Base-by-base conservation (phyloP, 345 rosid genomes). In the Aquilaria sinensis region DNA sequence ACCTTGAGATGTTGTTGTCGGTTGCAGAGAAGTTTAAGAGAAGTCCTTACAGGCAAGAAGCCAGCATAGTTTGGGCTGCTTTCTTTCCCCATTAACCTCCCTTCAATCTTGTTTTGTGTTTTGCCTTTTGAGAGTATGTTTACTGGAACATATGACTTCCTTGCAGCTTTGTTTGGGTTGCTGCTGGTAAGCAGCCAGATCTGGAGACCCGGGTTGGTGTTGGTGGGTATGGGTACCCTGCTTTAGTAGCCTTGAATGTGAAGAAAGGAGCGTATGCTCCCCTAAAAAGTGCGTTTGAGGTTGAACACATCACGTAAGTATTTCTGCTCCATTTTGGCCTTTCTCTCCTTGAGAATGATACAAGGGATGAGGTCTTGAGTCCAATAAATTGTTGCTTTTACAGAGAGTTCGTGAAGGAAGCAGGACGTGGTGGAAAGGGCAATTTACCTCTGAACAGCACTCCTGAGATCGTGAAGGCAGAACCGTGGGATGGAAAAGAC, bases 211-310 rank as follows among this genome's bases (percentile, higher is more conserved):
- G 48, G 14, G 94, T 95, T 8, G 86, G 85, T 10, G 96, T 95
- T 32, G 99, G 99, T 52, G 99, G 97, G 62, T 95, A 95, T 12
- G 99, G 99, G 9, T 95, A 91, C 60, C 97, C 99, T 5, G 99
- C 99, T 49, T 75, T 95, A 71, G 96, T 95, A 47, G 99, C 97
- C 41, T 71, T 95, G 85, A 95, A 95, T 66, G 74, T 80, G 58
- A 95, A 95, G 88, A 91, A 91, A 79, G 97, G 84, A 70, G 97
- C 85, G 16, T 91, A 87, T 72, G 88, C 99, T 63, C 97, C 99
- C 30, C 92, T 95, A 33, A 89, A 82, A 79, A 91, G 99, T 56
- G 99, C 99, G 56, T 95, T 80, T 70, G 96, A 87, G 78, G 88
- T 89, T 30, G 93, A 78, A 46, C 96, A 91, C 37, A 72, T 95